phyloP scores from a whole-genome alignment of 805 yeast species.

The Zygoascus bituminiphila region DNA sequence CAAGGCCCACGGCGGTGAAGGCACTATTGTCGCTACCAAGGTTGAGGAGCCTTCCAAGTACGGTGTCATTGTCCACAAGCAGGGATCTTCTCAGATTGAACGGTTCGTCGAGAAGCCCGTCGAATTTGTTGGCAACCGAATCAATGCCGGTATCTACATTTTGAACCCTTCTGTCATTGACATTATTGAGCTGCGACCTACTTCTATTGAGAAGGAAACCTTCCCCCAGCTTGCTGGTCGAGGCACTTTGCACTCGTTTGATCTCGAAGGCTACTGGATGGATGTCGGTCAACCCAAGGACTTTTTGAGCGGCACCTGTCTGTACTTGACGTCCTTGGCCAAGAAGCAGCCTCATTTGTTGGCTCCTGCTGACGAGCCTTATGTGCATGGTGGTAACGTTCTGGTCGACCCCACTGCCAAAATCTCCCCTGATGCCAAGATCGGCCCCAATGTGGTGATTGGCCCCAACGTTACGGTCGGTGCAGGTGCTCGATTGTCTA shows the following conservation, averaged over 20 bases:
- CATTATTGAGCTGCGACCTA: slow-evolving; percentile 94
- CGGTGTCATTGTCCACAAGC: slow-evolving; percentile 98
- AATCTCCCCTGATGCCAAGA: slow-evolving; percentile 85
- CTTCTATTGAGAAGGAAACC: slow-evolving; percentile 98
- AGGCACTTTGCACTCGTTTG: slow-evolving; percentile 86
- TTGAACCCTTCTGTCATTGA: slow-evolving; percentile 96
- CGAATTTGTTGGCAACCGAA: slow-evolving; percentile 99
- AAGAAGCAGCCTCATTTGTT: slow-evolving; percentile 69
- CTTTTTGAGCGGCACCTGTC: slow-evolving; percentile 90
- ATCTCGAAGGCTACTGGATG: slow-evolving; percentile 99
- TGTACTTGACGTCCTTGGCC: slow-evolving; percentile 79
- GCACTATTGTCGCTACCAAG: slow-evolving; percentile 98
- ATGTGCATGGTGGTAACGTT: slow-evolving; percentile 85
- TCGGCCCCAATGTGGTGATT: slow-evolving; percentile 96
- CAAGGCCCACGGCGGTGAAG: slow-evolving; percentile 91
- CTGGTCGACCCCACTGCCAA: slow-evolving; percentile 91
- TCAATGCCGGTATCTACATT: slow-evolving; percentile 97
- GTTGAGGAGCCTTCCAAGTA: slow-evolving; percentile 99
- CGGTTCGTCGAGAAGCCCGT: slow-evolving; percentile 99
- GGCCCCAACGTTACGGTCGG: slow-evolving; percentile 96
- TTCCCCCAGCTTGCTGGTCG: slow-evolving; percentile 93
- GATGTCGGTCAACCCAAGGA: slow-evolving; percentile 99
- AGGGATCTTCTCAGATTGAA: slow-evolving; percentile 91
- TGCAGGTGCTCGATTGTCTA: slow-evolving; percentile 96
- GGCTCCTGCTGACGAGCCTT: slow-evolving; percentile 51